Evolutionary conservation across 2,329 filamentous ascomycete species (phyloP), one percentile per base, ranked within the genome.

Genomic region (Ophiosphaerella herpotricha): DNA sequence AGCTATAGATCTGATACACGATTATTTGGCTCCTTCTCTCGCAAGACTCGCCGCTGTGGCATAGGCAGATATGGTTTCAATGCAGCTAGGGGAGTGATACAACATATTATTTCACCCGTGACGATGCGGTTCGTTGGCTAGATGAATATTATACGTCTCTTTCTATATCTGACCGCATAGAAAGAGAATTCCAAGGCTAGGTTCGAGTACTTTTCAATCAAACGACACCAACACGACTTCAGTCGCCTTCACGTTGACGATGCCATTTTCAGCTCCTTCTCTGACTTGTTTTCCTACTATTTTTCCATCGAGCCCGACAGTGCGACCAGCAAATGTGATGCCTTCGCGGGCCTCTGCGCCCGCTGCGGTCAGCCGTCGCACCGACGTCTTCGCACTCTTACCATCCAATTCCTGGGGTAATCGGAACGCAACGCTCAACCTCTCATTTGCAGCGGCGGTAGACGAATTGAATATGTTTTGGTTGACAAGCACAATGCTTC

Each of bases 391-490:
- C 7, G 24, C n/a, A 5, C 44, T 49, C 8, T 46, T 46, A 8
- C 49, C 35, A 8, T 29, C 18, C 7, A 53, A 38, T 7, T 40
- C 29, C 13, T n/a, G 7, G 4, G 57, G 57, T 6, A 58, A 11
- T 1, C 36, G n/a, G 16, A 60, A 55, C 3, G 46, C 29, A 2
- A 43, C 48, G 24, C 50, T 50, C 4, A 45, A 7, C 14, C 57
- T 52, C 14, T 46, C 32, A 3, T 8, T 29, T 5, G 38, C 46
- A 8, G 49, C 33, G n/a, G 32, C 52, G 2, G 52, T 38, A 5
- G 46, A 55, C 1, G 56, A 57, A 35, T 60, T 60, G 37, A 49
- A 60, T 0, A 56, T 35, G 5, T 56, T 50, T 50, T 56, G 53
- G 18, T 60, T 60, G 7, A 60, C 52, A 12, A 58, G 24, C 2